A percentile compares a stretch with the other conserved stretches of the same genome.
Conservation (phyloP, 2,329 filamentous ascomycete genomes). For the Blumeriella jaapii region DNA sequence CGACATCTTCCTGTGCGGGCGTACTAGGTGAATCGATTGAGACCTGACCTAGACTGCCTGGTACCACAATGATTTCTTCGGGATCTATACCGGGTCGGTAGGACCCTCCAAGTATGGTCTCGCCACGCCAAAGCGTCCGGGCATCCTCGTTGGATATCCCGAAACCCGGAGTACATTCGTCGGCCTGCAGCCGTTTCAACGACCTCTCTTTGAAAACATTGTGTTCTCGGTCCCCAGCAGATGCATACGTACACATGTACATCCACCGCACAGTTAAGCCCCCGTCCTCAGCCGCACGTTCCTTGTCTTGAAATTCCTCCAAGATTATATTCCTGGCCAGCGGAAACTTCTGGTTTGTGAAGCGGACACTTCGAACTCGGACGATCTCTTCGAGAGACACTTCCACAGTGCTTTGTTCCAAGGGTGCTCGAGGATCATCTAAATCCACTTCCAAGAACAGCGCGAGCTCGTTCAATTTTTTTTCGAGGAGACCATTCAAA, state of each 20-base stretch:
- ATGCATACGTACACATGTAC: slow-evolving; percentile 23
- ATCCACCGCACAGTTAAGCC: slow-evolving; percentile 43
- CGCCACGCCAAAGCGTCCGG: slow-evolving; percentile 30
- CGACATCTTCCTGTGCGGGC: neutral
- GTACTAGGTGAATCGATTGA: neutral
- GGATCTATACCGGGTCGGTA: slow-evolving; percentile 23
- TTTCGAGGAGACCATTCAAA: slow-evolving; percentile 28
- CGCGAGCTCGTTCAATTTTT: slow-evolving; percentile 35
- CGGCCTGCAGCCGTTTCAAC: slow-evolving; percentile 13
- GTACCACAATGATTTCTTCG: neutral
- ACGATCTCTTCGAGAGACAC: slow-evolving; percentile 31
- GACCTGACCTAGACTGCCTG: neutral
- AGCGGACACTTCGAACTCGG: slow-evolving; percentile 32
- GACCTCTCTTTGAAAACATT: slow-evolving; percentile 17
- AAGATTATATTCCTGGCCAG: slow-evolving; percentile 24
- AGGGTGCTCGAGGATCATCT: slow-evolving; percentile 25
- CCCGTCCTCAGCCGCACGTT: slow-evolving; percentile 24
- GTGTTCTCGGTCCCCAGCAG: slow-evolving; percentile 15
- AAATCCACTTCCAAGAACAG: slow-evolving; percentile 30
- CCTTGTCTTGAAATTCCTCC: slow-evolving; percentile 13
- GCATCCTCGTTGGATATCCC: slow-evolving; percentile 5
- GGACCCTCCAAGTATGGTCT: slow-evolving; percentile 31
- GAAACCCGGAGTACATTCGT: slow-evolving; percentile 10
- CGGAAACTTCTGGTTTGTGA: slow-evolving; percentile 45
- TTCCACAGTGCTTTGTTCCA: slow-evolving; percentile 33